Percentiles rank a stretch among this genome's conserved stretches.
Evolutionary conservation across 2,329 filamentous ascomycete genomes (phyloP).

Genomic region (Orbilia brochopaga): DNA sequence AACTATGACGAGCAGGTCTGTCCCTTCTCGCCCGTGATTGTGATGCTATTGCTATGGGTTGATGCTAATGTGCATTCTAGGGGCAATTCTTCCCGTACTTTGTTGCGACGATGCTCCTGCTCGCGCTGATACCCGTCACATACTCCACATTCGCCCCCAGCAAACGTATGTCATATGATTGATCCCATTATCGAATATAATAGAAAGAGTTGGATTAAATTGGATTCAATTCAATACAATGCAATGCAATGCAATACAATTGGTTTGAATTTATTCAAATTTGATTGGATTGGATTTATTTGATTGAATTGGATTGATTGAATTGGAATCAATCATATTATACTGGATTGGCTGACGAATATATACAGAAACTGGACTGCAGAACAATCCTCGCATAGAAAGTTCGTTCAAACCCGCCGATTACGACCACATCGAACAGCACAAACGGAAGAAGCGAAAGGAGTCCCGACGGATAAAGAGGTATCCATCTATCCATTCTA

Average conservation of each 20-base stretch:
- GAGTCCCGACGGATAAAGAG: constrained; percentile 89
- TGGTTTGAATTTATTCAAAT: too few relatives aligned
- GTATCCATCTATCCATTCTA: too few relatives aligned
- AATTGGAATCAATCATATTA: too few relatives aligned
- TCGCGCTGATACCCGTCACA: constrained; percentile 88
- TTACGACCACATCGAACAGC: constrained; percentile 79
- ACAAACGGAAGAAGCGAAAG: constrained; percentile 85
- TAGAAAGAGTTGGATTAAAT: too few relatives aligned
- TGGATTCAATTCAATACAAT: too few relatives aligned
- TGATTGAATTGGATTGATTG: too few relatives aligned
- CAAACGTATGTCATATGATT: constrained; percentile 67
- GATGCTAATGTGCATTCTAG: constrained; percentile 59
- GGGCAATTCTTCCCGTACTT: constrained; percentile 99
- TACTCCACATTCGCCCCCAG: constrained; percentile 83
- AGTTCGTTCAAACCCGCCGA: constrained; percentile 81
- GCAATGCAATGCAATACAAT: too few relatives aligned
- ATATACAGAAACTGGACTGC: constrained; percentile 56
- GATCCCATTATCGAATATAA: too few relatives aligned
- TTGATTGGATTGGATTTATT: too few relatives aligned
- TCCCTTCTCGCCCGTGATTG: not conserved
- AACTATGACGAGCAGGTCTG: constrained; percentile 91
- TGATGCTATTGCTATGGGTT: constrained; percentile 45
- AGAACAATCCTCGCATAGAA: constrained; percentile 50
- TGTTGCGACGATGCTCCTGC: constrained; percentile 84
- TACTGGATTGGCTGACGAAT: not conserved